Evolutionary conservation across 495 filamentous ascomycete species (phyloP), one percentile per base, ranked within the genome.

Genomic region (Hyaloscypha bicolor): DNA sequence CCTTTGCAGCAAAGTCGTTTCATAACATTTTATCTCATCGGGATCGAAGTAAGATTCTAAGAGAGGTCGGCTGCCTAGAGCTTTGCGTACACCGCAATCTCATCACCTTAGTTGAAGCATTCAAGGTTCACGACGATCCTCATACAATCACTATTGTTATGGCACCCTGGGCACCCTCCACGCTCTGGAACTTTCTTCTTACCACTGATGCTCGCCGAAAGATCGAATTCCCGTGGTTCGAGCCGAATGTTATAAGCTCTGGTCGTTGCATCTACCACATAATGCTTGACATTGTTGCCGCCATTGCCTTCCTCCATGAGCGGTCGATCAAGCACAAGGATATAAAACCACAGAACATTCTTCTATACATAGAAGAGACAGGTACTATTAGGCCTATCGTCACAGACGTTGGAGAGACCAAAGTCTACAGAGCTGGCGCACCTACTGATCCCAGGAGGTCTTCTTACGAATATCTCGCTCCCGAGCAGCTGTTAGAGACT

Each of bases 1-100:
- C 42, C 42, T 48, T 48, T 48, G 42, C 42, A 48, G 42, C 42
- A 48, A 48, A 48, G 42, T 48, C 42, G 42, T 48, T 48, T 48
- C 42, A 48, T 48, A 48, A 48, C 42, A 19, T 48, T 19, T 48
- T 48, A 19, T 48, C 9, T 48, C 9, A 48, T 48, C 9, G 42
- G 9, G 42, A 48, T 19, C 42, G 42, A 48, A 48, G 19, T 9
- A 48, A 48, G 19, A 48, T 48, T 19, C 42, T 48, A 9, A 48
- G 42, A 48, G 42, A 48, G 42, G 9, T 48, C 42, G 42, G 42
- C 42, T 48, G 42, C 42, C 19, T 48, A 48, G 42, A 48, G 42
- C 42, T 48, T 48, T 48, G 42, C 42, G 19, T 9, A 9, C 42
- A 48, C 42, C 42, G 19, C 42, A 48, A 48, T 48, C 42, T 48